Conservation (phyloP, 768 basidiomycete genomes). For the Agaricus sinodeliciosus region DNA sequence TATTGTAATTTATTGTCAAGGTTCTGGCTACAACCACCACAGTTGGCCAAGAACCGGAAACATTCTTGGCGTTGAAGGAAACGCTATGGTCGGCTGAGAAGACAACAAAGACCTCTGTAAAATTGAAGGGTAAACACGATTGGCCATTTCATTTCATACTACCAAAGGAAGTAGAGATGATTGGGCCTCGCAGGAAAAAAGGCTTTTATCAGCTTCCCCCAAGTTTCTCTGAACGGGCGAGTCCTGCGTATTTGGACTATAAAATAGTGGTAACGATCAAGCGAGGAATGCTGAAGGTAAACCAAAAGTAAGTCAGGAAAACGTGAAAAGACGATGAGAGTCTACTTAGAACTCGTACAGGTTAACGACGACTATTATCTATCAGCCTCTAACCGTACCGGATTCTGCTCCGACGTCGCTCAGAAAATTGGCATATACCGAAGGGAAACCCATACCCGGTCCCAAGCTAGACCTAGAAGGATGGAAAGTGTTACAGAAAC, state of each 20-base stretch:
- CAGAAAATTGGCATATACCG: constrained; percentile 27
- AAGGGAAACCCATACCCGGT: constrained; percentile 23
- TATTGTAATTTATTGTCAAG: constrained; percentile 18
- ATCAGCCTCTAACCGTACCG: constrained; percentile 25
- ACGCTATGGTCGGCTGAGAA: constrained; percentile 31
- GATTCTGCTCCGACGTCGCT: constrained; percentile 29
- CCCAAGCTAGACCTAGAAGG: constrained; percentile 32
- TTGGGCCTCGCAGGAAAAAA: constrained; percentile 24
- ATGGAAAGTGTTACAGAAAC: constrained; percentile 26
- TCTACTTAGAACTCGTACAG: constrained; percentile 13
- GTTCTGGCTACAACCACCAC: constrained; percentile 41
- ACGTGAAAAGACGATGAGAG: not conserved
- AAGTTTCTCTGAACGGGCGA: constrained; percentile 48
- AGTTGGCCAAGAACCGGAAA: constrained; percentile 48
- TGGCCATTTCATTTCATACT: constrained; percentile 45
- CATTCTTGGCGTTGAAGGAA: constrained; percentile 37
- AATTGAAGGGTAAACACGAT: constrained; percentile 35
- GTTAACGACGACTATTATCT: constrained; percentile 23
- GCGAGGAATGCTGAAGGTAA: constrained; percentile 39
- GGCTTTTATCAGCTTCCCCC: constrained; percentile 39
- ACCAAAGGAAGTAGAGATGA: constrained; percentile 34
- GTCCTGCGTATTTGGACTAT: constrained; percentile 53
- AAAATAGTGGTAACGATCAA: constrained; percentile 42
- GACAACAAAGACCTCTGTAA: constrained; percentile 19
- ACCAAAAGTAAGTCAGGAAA: constrained; percentile 35